Evolutionary conservation across 2,329 filamentous ascomycete species (phyloP), one percentile per base, ranked within the genome.

Genomic region (Trichoderma semiorbis): DNA sequence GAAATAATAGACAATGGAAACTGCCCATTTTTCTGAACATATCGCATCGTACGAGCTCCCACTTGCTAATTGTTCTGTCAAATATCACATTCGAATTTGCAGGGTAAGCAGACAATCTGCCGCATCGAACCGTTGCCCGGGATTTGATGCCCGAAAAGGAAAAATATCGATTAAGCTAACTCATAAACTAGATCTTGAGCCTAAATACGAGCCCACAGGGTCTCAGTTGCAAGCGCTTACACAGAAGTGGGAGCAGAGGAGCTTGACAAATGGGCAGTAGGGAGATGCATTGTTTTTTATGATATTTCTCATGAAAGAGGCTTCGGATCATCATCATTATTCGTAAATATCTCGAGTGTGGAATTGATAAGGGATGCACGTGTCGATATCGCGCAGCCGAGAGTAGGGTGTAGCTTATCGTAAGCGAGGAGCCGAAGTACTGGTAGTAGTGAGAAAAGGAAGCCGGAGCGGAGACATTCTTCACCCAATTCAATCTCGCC

Each of bases 131-230:
- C 34, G n/a, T 16, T n/a, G 11, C 63, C 47, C 65, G 53, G 65
- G 24, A 30, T 43, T 58, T 68, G 65, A 34, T 60, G 50, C 65
- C 65, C 53, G 12, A 68, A 68, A 16, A 10, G 24, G 65, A 3
- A 60, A 60, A 68, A 32, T 68, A 60, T 68, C 53, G 53, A 32
- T 68, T 68, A 10, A 58, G 65, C 65, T 60, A 57, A 24, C n/a
- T 39, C 26, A n/a, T 30, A 47, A 12, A 24, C 47, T 24, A 36
- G 24, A 39, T 57, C 47, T 14, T 5, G 30, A 36, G 50, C 65
- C 65, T 60, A 32, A 60, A 47, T 57, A 30, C 34, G 12, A 43
- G 21, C 34, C 24, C 53, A 30, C 65, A 2, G 10, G 32, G 21
- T 60, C 26, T 43, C 39, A 43, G 16, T 21, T 53, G 12, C 26